These are phyloP conservation scores for Leishmania aethiopica DNA, from an alignment of 208 protist genomes.

Conservation along the genomic window DNA sequence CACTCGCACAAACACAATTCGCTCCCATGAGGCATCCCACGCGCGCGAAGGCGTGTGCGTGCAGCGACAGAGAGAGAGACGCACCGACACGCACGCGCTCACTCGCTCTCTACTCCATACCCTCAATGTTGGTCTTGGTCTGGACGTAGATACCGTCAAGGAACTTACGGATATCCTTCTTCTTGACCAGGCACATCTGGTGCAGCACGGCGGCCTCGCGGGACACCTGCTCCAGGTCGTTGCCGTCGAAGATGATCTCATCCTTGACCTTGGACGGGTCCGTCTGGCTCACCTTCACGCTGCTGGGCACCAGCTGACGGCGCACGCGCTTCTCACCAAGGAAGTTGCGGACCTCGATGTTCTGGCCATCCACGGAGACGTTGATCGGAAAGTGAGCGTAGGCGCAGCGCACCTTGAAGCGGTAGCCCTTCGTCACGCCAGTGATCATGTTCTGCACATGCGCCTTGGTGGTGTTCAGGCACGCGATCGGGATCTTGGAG, in stretches of 20 bases:
- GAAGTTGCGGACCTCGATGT: constrained; percentile 99
- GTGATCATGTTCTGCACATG: constrained; percentile 99
- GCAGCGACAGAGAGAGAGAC: not conserved
- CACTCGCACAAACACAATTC: not conserved
- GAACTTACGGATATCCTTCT: constrained; percentile 99
- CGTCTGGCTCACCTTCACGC: constrained; percentile 88
- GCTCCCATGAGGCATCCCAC: not conserved
- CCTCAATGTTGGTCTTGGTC: constrained; percentile 93
- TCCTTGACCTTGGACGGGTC: constrained; percentile 96
- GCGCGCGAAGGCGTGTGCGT: not conserved
- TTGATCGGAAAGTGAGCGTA: constrained; percentile 99
- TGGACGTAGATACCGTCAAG: constrained; percentile 99
- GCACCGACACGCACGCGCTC: not conserved
- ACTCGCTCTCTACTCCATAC: constrained; percentile 41
- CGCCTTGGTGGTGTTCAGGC: constrained; percentile 95
- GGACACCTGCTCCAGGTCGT: constrained; percentile 94
- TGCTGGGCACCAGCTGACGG: constrained; percentile 85
- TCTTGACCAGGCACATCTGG: constrained; percentile 94
- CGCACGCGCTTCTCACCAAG: constrained; percentile 98
- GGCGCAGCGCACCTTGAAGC: constrained; percentile 99
- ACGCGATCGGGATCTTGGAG: constrained; percentile 93
- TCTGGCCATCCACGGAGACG: constrained; percentile 91
- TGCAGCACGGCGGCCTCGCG: constrained; percentile 96
- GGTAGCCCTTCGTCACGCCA: constrained; percentile 99
- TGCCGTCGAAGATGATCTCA: constrained; percentile 97